Base-by-base conservation (phyloP, 371 early-diverging fungal genomes). In the Gilbertella persicaria region DNA sequence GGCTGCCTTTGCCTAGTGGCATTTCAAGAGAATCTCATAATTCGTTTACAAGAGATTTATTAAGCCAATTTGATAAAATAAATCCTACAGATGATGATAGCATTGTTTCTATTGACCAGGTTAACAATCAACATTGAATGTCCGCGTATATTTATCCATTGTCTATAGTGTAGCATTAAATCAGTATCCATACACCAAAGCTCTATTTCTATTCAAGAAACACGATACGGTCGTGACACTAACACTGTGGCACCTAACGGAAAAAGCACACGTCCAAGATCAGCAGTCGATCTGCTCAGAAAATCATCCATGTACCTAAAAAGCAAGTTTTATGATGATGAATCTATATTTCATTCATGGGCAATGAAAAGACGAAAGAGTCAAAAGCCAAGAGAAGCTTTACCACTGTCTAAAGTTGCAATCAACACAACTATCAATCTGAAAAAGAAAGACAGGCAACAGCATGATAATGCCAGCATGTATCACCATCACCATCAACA, bases 1-100 rank as follows among this genome's bases (percentile, higher is more conserved):
- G 66, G 62, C 43, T 69, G 24, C 56, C 70, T 8, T 50, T 69
- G 64, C 66, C 70, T 19, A 60, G 58, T 37, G 63, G 55, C 7
- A 58, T 66, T n/a, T 46, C 60, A 21, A 35, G 53, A n/a, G 29
- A 44, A 38, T 33, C 49, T 19, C 50, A 60, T 12, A 29, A 70
- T 30, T 66, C 70, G 20, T 70, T 70, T 52, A 50, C 63, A 19
- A 46, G 26, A 17, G 64, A 66, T 16, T 42, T 70, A 37, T 42
- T 68, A 33, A 45, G 38, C 20, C 65, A 61, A 43, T 62, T 64
- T 38, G 58, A 68, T 44, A 62, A 47, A 26, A 36, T 28, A 17
- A 48, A 33, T 33, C 33, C 8, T 8, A 8, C 33, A 6, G 33
- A 33, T 12, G n/a, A n/a, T n/a, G n/a, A n/a, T n/a, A n/a, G n/a